A percentile compares a stretch with the other conserved stretches of the same genome.
These are phyloP conservation scores for Bruguiera sexangula DNA, from an alignment of 345 rosid genomes.

Conservation along the genomic window DNA sequence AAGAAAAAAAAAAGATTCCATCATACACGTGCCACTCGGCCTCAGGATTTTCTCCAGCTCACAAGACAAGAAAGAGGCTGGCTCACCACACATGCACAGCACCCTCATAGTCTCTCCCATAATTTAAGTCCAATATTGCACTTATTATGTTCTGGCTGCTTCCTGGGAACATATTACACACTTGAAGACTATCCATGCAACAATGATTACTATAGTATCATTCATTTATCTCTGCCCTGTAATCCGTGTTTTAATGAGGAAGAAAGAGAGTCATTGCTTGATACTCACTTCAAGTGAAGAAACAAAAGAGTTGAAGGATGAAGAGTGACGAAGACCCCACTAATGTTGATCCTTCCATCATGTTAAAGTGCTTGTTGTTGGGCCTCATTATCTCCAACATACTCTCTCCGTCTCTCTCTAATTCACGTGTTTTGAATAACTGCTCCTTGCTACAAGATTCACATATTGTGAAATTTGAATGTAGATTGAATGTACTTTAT, in stretches of 20 bases:
- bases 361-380: conserved; percentile 23
- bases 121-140: too few species aligned
- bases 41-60: background rate
- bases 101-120: too few species aligned
- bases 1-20: background rate
- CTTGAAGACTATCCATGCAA: background rate
- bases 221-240: too few species aligned
- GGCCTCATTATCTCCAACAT: conserved; percentile 9
- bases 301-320: conserved; percentile 19
- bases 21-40: background rate
- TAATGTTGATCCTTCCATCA: conserved; percentile 25
- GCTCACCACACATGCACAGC: too few species aligned
- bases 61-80: conserved; percentile 6
- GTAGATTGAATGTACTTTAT: too few species aligned
- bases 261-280: too few species aligned
- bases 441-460: too few species aligned
- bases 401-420: background rate
- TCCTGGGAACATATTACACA: conserved; percentile 7
- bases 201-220: background rate
- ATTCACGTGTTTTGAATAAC: too few species aligned
- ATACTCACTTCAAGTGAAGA: conserved; percentile 16
- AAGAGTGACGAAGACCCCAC: conserved; percentile 25
- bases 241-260: too few species aligned
- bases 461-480: too few species aligned
- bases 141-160: background rate